Conservation (phyloP, 1,284 basidiomycete genomes). For the Fomitopsis betulina region DNA sequence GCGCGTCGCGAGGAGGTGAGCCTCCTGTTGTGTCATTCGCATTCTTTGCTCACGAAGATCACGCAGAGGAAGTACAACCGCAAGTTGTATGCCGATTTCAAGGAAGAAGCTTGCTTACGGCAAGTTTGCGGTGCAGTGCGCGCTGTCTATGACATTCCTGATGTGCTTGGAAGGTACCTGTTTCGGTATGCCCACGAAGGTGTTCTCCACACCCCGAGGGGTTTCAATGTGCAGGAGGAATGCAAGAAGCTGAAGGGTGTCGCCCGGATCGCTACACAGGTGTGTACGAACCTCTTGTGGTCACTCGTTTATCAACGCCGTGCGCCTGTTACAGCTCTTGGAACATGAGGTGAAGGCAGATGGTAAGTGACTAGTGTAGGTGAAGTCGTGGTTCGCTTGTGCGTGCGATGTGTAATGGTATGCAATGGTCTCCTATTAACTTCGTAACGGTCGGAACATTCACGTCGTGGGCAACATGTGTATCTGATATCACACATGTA, state of each 20-base stretch:
- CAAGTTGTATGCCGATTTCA: slow-evolving; percentile 73
- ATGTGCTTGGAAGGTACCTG: slow-evolving; percentile 24
- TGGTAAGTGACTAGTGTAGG: neutral
- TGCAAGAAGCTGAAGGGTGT: slow-evolving; percentile 62
- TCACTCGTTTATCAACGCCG: neutral
- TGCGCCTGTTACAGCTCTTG: neutral
- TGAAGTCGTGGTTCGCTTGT: no score
- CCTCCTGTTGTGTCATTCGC: neutral
- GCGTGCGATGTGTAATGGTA: no score
- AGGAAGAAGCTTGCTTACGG: slow-evolving; percentile 69
- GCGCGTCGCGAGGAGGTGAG: slow-evolving; percentile 62
- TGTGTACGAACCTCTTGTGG: slow-evolving; percentile 8
- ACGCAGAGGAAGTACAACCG: slow-evolving; percentile 70
- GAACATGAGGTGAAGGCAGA: neutral
- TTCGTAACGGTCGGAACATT: no score
- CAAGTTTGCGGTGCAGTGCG: slow-evolving; percentile 16
- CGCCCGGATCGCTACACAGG: slow-evolving; percentile 36
- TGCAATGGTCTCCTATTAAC: no score
- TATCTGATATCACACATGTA: no score
- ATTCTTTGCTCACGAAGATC: neutral
- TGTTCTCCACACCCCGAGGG: slow-evolving; percentile 42
- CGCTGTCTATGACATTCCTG: neutral
- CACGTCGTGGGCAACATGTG: no score
- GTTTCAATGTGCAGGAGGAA: slow-evolving; percentile 53
- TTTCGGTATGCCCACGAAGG: slow-evolving; percentile 48